A percentile compares a stretch with the other conserved stretches of the same genome.
Evolutionary conservation across 129 eudicot species (phyloP).

Genomic region (Oenanthe sinensis): DNA sequence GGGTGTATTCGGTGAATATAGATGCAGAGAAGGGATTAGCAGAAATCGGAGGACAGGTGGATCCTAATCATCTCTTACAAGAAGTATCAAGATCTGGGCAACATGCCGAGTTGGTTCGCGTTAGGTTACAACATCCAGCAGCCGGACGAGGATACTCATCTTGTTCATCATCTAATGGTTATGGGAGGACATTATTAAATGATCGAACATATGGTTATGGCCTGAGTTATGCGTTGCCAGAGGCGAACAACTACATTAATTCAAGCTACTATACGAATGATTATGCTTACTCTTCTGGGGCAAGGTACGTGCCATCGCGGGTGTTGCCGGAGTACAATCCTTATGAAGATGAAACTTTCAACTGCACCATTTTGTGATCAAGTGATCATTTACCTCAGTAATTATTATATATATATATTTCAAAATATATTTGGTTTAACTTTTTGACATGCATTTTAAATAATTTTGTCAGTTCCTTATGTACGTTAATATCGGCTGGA

Average conservation of each 20-base stretch:
- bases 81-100: not conserved
- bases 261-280: not conserved
- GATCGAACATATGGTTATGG: not conserved
- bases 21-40: not conserved
- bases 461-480: too few relatives aligned
- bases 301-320: not conserved
- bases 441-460: too few relatives aligned
- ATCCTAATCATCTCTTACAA: not conserved
- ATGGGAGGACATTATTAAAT: not conserved
- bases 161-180: not conserved
- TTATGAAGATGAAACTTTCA: not conserved
- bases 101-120: not conserved
- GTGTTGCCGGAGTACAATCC: not conserved
- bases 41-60: not conserved
- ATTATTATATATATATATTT: too few relatives aligned
- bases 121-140: not conserved
- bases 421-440: too few relatives aligned
- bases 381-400: too few relatives aligned
- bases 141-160: not conserved
- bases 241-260: not conserved
- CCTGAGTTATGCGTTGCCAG: not conserved
- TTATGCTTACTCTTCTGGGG: not conserved
- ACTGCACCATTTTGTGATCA: conserved; percentile 1
- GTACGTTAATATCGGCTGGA: too few relatives aligned
- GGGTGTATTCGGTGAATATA: not conserved